Conservation (phyloP, 2,329 filamentous ascomycete species). For the Pseudomassariella vexata region DNA sequence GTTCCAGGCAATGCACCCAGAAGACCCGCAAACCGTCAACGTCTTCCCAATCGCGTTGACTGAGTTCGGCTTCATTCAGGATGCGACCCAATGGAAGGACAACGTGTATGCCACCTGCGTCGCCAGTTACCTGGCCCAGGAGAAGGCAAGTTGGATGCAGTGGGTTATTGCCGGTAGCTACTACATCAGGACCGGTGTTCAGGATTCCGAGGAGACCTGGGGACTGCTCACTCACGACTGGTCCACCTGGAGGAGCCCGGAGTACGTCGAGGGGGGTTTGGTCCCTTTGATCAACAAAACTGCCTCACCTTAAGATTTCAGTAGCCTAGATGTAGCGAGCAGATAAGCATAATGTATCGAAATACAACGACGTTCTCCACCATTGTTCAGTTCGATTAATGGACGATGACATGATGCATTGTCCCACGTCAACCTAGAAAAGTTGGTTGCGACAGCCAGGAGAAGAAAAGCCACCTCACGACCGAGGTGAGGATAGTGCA, state of each 20-base stretch:
- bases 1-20: constrained; percentile 43
- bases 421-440: no score
- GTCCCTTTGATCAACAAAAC: constrained; percentile 31
- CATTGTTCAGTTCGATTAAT: no score
- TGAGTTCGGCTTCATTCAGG: constrained; percentile 49
- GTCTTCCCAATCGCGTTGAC: constrained; percentile 45
- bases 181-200: constrained; percentile 45
- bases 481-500: no score
- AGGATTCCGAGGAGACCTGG: constrained; percentile 54
- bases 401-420: no score
- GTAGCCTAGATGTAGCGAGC: no score
- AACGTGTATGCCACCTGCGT: constrained; percentile 48
- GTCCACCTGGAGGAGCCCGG: constrained; percentile 41
- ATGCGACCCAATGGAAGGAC: constrained; percentile 37
- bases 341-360: no score
- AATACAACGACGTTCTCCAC: no score
- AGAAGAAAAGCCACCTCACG: no score
- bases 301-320: constrained; percentile 6
- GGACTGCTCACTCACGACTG: constrained; percentile 49
- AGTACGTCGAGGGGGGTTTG: constrained; percentile 35
- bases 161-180: constrained; percentile 56
- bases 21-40: constrained; percentile 29
- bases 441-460: no score
- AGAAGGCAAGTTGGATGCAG: constrained; percentile 50
- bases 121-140: constrained; percentile 38